Evolutionary conservation across 2,329 filamentous ascomycete genomes (phyloP).

Genomic region (Bipolaris gigantea): DNA sequence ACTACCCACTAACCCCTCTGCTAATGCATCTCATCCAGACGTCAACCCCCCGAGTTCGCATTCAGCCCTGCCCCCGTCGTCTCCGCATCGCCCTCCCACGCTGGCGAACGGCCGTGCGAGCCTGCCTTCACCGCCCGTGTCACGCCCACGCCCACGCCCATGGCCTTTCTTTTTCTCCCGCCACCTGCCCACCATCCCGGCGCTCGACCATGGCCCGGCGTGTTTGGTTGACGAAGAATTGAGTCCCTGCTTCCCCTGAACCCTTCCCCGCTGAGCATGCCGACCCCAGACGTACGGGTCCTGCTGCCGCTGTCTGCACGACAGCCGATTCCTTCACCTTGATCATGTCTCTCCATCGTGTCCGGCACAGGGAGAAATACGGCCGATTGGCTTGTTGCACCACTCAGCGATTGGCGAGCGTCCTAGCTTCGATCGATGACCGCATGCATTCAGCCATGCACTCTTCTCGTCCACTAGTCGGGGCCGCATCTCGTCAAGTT

Average conservation of each 20-base stretch:
- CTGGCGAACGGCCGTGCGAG: neutral
- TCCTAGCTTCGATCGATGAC: constrained; percentile 33
- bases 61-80: neutral
- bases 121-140: neutral
- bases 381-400: constrained; percentile 7
- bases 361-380: neutral
- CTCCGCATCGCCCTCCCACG: neutral
- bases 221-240: neutral
- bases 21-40: neutral
- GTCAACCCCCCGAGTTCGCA: neutral
- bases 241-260: neutral
- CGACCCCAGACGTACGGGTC: neutral
- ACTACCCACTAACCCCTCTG: neutral
- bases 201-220: neutral
- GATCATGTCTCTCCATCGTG: neutral
- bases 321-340: neutral
- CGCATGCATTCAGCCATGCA: constrained; percentile 29
- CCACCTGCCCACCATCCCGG: neutral
- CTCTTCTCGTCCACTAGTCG: neutral
- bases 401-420: constrained; percentile 10
- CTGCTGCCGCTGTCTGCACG: neutral
- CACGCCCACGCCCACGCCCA: too few species aligned
- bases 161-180: neutral
- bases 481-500: constrained; percentile 7
- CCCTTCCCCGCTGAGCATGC: neutral